Percentiles rank a stretch among this genome's conserved stretches.
Evolutionary conservation across 768 basidiomycete species (phyloP).

Genomic region (Calocybe indica): DNA sequence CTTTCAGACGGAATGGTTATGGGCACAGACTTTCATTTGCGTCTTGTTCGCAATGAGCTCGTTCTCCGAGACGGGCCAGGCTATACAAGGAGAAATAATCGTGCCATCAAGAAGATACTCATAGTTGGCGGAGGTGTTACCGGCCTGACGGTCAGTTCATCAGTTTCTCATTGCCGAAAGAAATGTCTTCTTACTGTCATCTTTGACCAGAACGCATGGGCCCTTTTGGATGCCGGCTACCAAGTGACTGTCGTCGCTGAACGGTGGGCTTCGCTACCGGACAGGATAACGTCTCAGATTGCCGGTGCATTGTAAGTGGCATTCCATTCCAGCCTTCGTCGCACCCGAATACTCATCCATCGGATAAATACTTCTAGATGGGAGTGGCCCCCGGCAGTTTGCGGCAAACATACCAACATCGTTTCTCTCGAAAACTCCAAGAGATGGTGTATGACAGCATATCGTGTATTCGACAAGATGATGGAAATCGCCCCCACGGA

Average conservation of each 20-base stretch:
- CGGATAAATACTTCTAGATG: constrained; percentile 14
- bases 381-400: constrained; percentile 34
- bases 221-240: constrained; percentile 28
- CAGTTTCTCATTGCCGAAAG: not conserved
- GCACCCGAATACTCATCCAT: constrained; percentile 1
- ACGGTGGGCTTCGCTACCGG: constrained; percentile 14
- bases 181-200: not conserved
- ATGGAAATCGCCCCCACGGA: constrained; percentile 13
- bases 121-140: constrained; percentile 6
- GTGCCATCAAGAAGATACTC: constrained; percentile 1
- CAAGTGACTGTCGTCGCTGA: constrained; percentile 25
- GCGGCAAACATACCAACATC: constrained; percentile 30
- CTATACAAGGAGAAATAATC: not conserved
- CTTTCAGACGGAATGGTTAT: too few species aligned
- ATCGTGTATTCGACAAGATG: constrained; percentile 23
- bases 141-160: constrained; percentile 2
- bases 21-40: not conserved
- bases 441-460: constrained; percentile 29
- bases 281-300: constrained; percentile 18
- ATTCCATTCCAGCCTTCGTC: not conserved
- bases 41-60: constrained; percentile 1
- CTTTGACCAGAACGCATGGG: constrained; percentile 19
- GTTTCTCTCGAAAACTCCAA: constrained; percentile 27
- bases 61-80: constrained; percentile 2
- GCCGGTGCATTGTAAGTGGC: constrained; percentile 20